Base-by-base conservation (phyloP, 495 filamentous ascomycete genomes). In the Aspergillus ostianus region DNA sequence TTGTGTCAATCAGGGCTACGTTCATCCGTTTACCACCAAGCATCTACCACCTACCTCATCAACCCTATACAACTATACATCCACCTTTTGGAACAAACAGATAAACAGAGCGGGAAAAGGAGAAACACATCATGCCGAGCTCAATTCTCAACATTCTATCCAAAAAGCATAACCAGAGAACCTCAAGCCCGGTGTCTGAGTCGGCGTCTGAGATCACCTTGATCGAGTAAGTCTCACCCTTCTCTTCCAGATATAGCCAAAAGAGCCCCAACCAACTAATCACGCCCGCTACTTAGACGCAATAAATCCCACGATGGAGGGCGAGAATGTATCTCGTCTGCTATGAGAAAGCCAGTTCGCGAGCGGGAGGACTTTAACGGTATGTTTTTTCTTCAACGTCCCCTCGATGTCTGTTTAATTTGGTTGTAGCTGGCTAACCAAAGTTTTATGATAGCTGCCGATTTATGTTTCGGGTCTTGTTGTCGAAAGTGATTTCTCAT, bases 391-490 rank as follows among this genome's bases (percentile, higher is more conserved):
- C 44, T 26, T 51, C 4, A 1, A n/a, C 36, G 6, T 49, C 23
- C 26, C 49, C 15, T 4, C 23, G n/a, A 18, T 45, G 10, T 32
- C 7, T 1, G 6, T 32, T 32, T 1, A 7, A 32, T 32, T 12
- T 1, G 10, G 10, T 32, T 8, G 30, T 32, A 12, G 7, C 6
- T 32, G 3, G n/a, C 46, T 41, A 18, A 55, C 15, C 12, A 17
- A 21, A 29, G 0, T 13, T 53, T 48, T 4, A 51, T 26, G 23
- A 27, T 10, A 61, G 59, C 53, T 10, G 59, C 41, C 15, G 59
- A 61, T 52, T 9, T 56, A 29, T 61, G 59, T 29, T 61, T 61
- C 18, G 53, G 59, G 0, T 53, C 59, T 9, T 61, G 59, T 44
- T 61, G 53, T 45, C 59, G 59, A 12, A 61, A 61, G 17, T 51